Conservation (phyloP, 148 eudicot species). For the Selenicereus undatus region DNA sequence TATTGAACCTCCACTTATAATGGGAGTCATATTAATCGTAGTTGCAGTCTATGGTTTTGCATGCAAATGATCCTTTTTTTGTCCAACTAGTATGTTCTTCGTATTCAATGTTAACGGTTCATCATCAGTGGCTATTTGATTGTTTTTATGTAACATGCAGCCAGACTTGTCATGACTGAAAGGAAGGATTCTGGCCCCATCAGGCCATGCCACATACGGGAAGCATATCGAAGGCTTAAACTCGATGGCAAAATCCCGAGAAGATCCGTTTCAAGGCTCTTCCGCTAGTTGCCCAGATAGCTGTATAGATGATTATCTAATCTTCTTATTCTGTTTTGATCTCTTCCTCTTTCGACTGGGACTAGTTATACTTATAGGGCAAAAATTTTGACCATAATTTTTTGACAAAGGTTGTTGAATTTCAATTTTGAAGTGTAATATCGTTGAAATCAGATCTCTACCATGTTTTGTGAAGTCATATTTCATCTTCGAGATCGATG, state of each 20-base stretch:
- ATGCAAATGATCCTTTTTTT: no score
- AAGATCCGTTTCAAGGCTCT: conserved; percentile 83
- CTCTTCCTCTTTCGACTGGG: background rate
- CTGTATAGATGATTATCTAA: background rate
- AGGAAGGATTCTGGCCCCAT: conserved; percentile 84
- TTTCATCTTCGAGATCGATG: background rate
- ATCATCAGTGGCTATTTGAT: background rate
- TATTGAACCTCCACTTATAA: no score
- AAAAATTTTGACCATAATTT: background rate
- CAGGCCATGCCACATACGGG: conserved; percentile 88
- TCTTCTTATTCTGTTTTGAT: background rate
- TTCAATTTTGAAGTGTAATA: background rate
- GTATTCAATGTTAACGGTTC: background rate
- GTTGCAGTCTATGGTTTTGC: no score
- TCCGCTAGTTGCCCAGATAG: conserved; percentile 36
- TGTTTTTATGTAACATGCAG: conserved; percentile 38
- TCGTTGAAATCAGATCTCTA: background rate
- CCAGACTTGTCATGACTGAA: conserved; percentile 76
- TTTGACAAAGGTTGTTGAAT: background rate
- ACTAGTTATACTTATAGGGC: background rate
- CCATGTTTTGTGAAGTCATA: background rate
- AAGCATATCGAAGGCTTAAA: conserved; percentile 84
- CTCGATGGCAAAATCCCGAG: conserved; percentile 83
- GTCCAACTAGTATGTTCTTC: no score
- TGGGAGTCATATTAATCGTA: no score